phyloP scores from a whole-genome alignment of 768 basidiomycete genomes.

The Lactarius vividus region DNA sequence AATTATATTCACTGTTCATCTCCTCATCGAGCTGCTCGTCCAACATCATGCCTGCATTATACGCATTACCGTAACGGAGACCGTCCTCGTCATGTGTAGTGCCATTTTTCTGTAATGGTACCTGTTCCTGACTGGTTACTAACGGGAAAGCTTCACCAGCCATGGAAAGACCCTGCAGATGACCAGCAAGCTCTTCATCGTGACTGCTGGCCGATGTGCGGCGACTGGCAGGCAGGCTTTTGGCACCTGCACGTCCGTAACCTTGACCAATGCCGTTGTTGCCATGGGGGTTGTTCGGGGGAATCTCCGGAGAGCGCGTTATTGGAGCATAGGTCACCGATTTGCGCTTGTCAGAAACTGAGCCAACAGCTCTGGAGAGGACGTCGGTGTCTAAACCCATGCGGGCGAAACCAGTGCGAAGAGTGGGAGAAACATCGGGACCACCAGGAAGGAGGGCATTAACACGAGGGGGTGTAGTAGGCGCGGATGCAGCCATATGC shows the following conservation, averaged over 20 bases:
- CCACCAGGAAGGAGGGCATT: slow-evolving; percentile 61
- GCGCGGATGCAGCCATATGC: slow-evolving; percentile 84
- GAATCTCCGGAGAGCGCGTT: slow-evolving; percentile 67
- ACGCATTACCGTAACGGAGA: slow-evolving; percentile 56
- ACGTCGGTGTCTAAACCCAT: slow-evolving; percentile 53
- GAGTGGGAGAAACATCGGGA: slow-evolving; percentile 43
- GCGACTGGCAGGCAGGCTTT: slow-evolving; percentile 91
- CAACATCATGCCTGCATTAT: slow-evolving; percentile 86
- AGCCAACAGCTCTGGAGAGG: slow-evolving; percentile 67
- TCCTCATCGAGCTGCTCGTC: slow-evolving; percentile 93
- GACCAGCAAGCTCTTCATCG: slow-evolving; percentile 76
- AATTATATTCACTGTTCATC: slow-evolving; percentile 73
- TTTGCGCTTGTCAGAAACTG: slow-evolving; percentile 74
- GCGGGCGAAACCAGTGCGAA: slow-evolving; percentile 45
- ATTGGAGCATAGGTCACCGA: slow-evolving; percentile 83
- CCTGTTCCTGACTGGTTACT: slow-evolving; percentile 48
- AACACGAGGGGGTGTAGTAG: slow-evolving; percentile 82
- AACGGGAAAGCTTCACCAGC: slow-evolving; percentile 65
- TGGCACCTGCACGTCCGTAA: slow-evolving; percentile 71
- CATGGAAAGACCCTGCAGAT: slow-evolving; percentile 70
- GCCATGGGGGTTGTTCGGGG: slow-evolving; percentile 32
- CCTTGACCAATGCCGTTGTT: slow-evolving; percentile 44
- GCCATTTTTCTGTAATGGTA: slow-evolving; percentile 51
- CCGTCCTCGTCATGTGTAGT: slow-evolving; percentile 60
- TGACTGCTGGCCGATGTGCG: slow-evolving; percentile 86